Evolutionary conservation across 768 basidiomycete species (phyloP), one percentile per base, ranked within the genome.

Genomic region (Pulveroboletus sp.): DNA sequence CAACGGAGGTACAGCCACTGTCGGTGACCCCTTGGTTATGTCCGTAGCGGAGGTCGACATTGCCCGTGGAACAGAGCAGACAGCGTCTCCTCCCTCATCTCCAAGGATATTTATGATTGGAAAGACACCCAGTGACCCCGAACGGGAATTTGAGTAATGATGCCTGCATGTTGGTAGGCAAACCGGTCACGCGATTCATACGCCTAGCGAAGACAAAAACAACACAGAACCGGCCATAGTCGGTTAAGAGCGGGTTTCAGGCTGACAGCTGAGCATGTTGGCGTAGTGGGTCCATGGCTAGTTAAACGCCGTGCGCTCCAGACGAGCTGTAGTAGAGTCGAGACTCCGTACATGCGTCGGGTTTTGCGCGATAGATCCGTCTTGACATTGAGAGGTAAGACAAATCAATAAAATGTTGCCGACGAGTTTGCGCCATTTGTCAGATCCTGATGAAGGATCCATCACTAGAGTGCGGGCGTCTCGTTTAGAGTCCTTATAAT

Each of bases 151-250:
- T 45, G 18, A 31, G 32, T 28, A 26, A 38, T 26, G n/a, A 33
- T 26, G 18, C 15, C 21, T n/a, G 37, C 28, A 31, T 43, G 27
- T 28, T 39, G 5, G 32, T 2, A 10, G 7, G 8, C 38, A 43
- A 51, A 26, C 41, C 38, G 35, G 46, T 49, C 54, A 42, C 41
- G 39, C 33, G 47, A 39, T 47, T 24, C 28, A 39, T 47, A 30
- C 28, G 18, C 18, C 37, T 4, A 40, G 13, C 13, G 11, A 28
- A 24, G 31, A 35, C 17, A 41, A 49, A 27, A 50, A 15, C 21
- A 21, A 27, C n/a, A 24, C 17, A 13, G 21, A 26, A 9, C 11
- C 8, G n/a, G 21, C 28, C 28, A 6, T 14, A 8, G 11, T 40
- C n/a, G 14, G 28, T 11, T 33, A 13, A 17, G 17, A 39, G 21